These are phyloP conservation scores for Chlorella ohadii DNA, from an alignment of 139 green algal genomes.

Conservation along the genomic window DNA sequence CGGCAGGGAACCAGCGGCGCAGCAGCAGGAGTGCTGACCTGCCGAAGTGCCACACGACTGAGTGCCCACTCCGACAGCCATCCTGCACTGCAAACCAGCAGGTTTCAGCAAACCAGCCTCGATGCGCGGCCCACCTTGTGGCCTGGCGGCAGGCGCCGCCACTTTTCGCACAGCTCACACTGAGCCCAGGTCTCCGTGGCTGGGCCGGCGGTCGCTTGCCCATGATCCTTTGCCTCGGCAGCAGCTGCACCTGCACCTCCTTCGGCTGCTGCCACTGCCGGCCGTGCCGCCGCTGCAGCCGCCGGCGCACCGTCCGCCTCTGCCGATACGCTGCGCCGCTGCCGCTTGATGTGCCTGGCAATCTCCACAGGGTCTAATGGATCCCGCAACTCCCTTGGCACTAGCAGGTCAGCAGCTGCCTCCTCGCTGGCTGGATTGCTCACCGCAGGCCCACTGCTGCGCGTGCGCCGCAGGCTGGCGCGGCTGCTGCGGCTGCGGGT, in stretches of 20 bases:
- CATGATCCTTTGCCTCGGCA: background rate
- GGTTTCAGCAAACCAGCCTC: too few relatives aligned
- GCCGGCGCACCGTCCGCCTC: background rate
- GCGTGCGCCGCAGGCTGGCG: background rate
- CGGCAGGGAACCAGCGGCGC: too few relatives aligned
- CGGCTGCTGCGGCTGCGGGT: background rate
- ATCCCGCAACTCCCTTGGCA: background rate
- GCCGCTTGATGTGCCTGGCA: background rate
- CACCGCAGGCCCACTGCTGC: background rate
- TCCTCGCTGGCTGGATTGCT: too few relatives aligned
- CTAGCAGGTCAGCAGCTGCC: background rate
- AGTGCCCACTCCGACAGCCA: too few relatives aligned
- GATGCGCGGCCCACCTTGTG: conserved; percentile 37
- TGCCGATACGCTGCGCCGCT: background rate
- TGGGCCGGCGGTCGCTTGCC: too few relatives aligned
- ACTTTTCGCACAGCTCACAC: conserved; percentile 85
- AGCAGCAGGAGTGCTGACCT: too few relatives aligned
- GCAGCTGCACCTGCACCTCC: background rate
- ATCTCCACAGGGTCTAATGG: background rate
- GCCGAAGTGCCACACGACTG: too few relatives aligned
- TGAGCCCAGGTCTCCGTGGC: conserved; percentile 53
- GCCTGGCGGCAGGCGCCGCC: conserved; percentile 61
- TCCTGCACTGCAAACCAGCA: background rate
- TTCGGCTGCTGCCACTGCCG: background rate
- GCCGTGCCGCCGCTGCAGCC: background rate